Base-by-base conservation (phyloP, 805 yeast genomes). In the Lipomyces orientalis region DNA sequence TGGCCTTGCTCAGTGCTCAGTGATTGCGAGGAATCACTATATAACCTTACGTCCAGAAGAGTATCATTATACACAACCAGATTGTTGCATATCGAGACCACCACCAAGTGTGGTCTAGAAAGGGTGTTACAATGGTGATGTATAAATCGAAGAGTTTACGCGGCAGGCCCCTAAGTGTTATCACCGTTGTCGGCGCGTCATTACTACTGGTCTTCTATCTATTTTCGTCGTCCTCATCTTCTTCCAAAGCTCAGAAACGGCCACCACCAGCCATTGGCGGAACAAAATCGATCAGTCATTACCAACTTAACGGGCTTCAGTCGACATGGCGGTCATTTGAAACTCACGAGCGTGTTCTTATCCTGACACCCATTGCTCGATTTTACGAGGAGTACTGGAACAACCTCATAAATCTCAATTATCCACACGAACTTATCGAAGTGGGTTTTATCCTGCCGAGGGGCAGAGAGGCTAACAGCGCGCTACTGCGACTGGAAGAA, bases 361-460 rank as follows among this genome's bases (percentile, higher is more conserved):
- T 95, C 65, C 83, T 95, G 76, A 88, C 98, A 1, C 99, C 99
- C 49, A 88, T 95, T 86, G 89, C 97, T 56, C 86, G 88, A 71
- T 95, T 95, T 77, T 88, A 90, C 77, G 87, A 88, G 39, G 89
- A 86, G 71, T 95, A 93, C 81, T 95, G 98, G 98, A 86, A 85
- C 51, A 95, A 95, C 78, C 79, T 95, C 68, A 78, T 90, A 68
- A 83, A 83, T 72, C 80, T 95, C 73, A 81, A 87, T 25, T 95
- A 95, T 78, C 98, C 97, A 64, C 90, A 94, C 78, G 88, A 87
- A 61, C 84, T 90, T 69, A 84, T 94, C 61, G 96, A 93, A 74
- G 82, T 95, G 62, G 99, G 98, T 0, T 93, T 95, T 77, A 94
- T 95, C 61, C 84, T 93, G 52, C 98, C 99, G 65, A 83, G 97